These are phyloP conservation scores for Coemansia sp. DNA, from an alignment of 192 early-diverging fungal genomes.

Conservation along the genomic window DNA sequence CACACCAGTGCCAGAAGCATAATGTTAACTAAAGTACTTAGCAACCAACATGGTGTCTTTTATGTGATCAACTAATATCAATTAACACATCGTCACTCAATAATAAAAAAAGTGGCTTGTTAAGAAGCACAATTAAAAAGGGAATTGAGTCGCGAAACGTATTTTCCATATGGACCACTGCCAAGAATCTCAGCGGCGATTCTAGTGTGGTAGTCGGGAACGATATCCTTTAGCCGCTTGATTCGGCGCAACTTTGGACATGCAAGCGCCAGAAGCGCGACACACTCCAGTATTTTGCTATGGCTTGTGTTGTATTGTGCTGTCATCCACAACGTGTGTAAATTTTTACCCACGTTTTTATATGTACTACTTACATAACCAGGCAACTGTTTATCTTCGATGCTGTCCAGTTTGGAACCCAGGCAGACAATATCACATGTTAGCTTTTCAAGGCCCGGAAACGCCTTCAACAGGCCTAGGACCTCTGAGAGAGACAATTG, in stretches of 20 bases:
- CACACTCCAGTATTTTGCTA: background rate
- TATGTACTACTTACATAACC: background rate
- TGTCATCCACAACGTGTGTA: background rate
- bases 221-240: background rate
- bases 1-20: too few relatives aligned
- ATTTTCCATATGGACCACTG: background rate
- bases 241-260: background rate
- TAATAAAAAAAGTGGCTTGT: too few relatives aligned
- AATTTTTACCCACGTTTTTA: background rate
- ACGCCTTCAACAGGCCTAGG: background rate
- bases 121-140: background rate
- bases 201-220: background rate
- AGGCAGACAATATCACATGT: background rate
- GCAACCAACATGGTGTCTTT: too few relatives aligned
- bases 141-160: background rate
- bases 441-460: background rate
- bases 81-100: too few relatives aligned
- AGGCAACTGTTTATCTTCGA: background rate
- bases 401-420: background rate
- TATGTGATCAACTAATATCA: too few relatives aligned
- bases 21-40: too few relatives aligned
- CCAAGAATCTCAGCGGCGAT: background rate
- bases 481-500: background rate
- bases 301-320: background rate
- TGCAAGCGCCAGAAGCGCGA: background rate